These are phyloP conservation scores for Sugiyamaella sp. DNA, from an alignment of 1,139 yeast genomes.

Conservation along the genomic window DNA sequence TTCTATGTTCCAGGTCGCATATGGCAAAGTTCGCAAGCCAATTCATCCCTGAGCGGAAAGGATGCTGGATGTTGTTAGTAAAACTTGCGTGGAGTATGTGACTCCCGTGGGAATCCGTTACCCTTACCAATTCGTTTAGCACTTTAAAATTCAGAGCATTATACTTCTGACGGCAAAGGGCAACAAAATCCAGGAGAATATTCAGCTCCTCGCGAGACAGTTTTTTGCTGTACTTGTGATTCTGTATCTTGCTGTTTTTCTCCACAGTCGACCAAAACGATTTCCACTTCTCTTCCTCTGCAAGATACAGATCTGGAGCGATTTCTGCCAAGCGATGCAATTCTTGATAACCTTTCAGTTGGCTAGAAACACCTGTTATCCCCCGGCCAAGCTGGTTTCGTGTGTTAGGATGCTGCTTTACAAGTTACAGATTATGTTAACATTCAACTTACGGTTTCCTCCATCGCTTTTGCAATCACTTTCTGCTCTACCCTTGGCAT, in stretches of 20 bases:
- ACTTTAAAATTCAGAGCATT: not conserved
- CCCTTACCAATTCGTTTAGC: slow-evolving; percentile 1
- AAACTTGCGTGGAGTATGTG: not conserved
- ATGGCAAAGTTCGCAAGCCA: slow-evolving; percentile 9
- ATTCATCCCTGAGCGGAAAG: not conserved
- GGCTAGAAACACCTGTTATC: not conserved
- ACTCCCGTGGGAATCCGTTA: not conserved
- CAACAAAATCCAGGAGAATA: not conserved
- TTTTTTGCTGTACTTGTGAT: not conserved
- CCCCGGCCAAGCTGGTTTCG: not conserved
- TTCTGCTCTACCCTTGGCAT: not conserved
- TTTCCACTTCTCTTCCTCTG: not conserved
- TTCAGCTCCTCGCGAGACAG: slow-evolving; percentile 1
- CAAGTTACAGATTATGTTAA: not conserved
- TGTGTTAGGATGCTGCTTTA: not conserved
- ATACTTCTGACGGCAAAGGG: not conserved
- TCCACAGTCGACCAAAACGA: not conserved
- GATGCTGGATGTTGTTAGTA: slow-evolving; percentile 8
- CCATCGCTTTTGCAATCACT: not conserved
- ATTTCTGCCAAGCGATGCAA: not conserved
- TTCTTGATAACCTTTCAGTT: not conserved
- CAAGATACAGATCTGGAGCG: not conserved
- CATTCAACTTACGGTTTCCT: slow-evolving; percentile 5
- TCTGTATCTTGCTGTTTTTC: not conserved
- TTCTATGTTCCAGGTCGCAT: not conserved